Evolutionary conservation across 305 asterid genomes (phyloP).

Genomic region (Plantago coronopus): DNA sequence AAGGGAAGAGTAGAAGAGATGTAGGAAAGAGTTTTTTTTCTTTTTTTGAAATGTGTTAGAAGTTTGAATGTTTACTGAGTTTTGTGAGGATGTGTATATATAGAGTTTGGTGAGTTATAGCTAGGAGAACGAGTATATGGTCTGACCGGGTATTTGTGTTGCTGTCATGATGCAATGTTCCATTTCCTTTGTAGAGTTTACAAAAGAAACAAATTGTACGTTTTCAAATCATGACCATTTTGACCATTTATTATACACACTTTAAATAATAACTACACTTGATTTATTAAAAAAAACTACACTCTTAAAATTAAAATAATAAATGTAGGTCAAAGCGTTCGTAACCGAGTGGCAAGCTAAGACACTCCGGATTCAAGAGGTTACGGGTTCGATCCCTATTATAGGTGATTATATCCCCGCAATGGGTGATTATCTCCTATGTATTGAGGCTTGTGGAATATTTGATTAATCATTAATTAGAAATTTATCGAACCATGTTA

Average conservation of each 20-base stretch:
- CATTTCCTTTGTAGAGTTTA: background rate
- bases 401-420: too few relatives aligned
- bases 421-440: too few relatives aligned
- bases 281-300: too few relatives aligned
- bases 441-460: too few relatives aligned
- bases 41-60: background rate
- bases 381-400: too few relatives aligned
- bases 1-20: too few relatives aligned
- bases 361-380: too few relatives aligned
- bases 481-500: too few relatives aligned
- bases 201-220: background rate
- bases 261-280: background rate
- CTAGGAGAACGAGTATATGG: conserved; percentile 1
- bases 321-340: too few relatives aligned
- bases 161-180: background rate
- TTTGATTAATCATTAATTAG: too few relatives aligned
- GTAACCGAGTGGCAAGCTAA: too few relatives aligned
- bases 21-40: background rate
- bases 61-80: background rate
- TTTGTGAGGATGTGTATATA: background rate
- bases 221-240: background rate
- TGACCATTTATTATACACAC: conserved; percentile 1
- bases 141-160: background rate
- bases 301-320: too few relatives aligned
- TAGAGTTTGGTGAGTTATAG: conserved; percentile 1